phyloP scores from a whole-genome alignment of 495 filamentous ascomycete genomes.

The Penicillium roqueforti region DNA sequence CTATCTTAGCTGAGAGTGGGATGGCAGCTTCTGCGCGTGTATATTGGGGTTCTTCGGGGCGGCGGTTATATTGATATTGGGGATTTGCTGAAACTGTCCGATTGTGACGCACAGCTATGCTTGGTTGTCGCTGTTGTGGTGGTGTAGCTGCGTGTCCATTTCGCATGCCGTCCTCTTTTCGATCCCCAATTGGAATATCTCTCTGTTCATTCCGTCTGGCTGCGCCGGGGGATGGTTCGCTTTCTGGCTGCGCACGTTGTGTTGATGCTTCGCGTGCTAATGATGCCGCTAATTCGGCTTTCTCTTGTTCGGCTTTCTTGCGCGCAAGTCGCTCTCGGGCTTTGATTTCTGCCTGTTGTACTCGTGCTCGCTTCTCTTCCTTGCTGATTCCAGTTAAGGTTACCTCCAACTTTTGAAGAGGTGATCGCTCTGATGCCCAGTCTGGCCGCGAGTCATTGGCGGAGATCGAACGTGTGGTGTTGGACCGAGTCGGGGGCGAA shows the following conservation, averaged over 20 bases:
- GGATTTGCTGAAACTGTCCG: slow-evolving; percentile 18
- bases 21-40: slow-evolving; percentile 13
- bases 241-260: slow-evolving; percentile 3
- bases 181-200: slow-evolving; percentile 1
- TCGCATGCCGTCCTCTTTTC: background rate
- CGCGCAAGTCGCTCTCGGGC: slow-evolving; percentile 47
- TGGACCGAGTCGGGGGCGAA: slow-evolving; percentile 30
- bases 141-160: background rate
- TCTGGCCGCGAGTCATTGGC: slow-evolving; percentile 32
- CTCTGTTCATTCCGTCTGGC: slow-evolving; percentile 4
- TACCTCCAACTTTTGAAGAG: slow-evolving; percentile 85
- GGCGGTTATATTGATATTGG: slow-evolving; percentile 15
- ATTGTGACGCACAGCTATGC: slow-evolving; percentile 12
- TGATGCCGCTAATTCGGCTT: slow-evolving; percentile 14
- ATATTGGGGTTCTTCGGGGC: slow-evolving; percentile 18
- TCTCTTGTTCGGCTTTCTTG: slow-evolving; percentile 26
- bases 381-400: slow-evolving; percentile 86
- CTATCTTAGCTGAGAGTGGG: slow-evolving; percentile 18
- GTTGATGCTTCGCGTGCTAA: slow-evolving; percentile 2
- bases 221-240: background rate
- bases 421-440: slow-evolving; percentile 76
- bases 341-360: slow-evolving; percentile 70
- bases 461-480: slow-evolving; percentile 37
- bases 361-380: slow-evolving; percentile 78
- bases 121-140: slow-evolving; percentile 9